Conservation (phyloP, 768 basidiomycete species). For the Strobilomyces confusus region DNA sequence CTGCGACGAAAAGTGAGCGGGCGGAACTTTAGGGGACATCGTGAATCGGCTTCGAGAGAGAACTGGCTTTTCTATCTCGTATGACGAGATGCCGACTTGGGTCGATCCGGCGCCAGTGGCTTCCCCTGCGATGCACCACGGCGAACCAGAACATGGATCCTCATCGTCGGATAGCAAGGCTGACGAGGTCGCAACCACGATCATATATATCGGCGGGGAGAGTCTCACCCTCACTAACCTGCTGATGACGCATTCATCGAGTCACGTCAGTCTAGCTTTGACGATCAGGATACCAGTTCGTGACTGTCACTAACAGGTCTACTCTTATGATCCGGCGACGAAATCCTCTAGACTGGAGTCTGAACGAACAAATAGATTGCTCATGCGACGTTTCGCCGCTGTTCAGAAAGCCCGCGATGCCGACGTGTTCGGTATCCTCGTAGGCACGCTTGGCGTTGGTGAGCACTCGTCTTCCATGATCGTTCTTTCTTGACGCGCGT, state of each 20-base stretch:
- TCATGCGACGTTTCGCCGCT: conserved; percentile 85
- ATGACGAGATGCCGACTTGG: conserved; percentile 30
- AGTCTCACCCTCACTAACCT: conserved; percentile 79
- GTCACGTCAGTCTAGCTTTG: conserved; percentile 43
- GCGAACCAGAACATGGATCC: background rate
- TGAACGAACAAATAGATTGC: conserved; percentile 65
- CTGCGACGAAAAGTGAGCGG: background rate
- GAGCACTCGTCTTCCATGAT: conserved; percentile 57
- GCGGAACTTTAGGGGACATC: conserved; percentile 15
- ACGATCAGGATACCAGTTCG: background rate
- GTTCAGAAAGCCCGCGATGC: conserved; percentile 88
- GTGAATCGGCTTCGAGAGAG: conserved; percentile 26
- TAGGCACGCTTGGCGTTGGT: conserved; percentile 56
- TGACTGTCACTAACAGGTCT: conserved; percentile 64
- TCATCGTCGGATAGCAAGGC: background rate
- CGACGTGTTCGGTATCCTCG: conserved; percentile 92
- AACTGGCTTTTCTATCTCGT: conserved; percentile 32
- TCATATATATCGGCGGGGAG: conserved; percentile 74
- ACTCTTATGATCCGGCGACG: conserved; percentile 66
- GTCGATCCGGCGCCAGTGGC: conserved; percentile 15
- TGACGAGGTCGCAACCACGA: conserved; percentile 11
- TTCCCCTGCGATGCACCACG: background rate
- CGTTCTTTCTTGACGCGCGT: background rate
- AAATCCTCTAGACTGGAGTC: conserved; percentile 54
- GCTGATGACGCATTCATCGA: conserved; percentile 73